Conservation (phyloP, 495 filamentous ascomycete genomes). For the Pyrenula aspistea region DNA sequence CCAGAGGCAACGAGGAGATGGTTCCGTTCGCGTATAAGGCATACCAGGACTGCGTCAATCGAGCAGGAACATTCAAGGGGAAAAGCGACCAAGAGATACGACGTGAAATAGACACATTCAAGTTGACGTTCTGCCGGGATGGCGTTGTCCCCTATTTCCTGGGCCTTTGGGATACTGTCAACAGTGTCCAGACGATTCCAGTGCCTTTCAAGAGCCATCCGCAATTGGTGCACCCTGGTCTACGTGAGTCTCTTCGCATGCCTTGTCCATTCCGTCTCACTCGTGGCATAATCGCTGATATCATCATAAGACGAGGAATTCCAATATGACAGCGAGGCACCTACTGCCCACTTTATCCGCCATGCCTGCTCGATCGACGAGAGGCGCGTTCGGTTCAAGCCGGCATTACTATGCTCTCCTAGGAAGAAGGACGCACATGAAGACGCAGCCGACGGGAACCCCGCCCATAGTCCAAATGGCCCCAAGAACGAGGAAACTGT, state of each 20-base stretch:
- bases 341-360: slow-evolving; percentile 20
- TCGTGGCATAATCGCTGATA: not conserved
- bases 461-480: not conserved
- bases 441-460: not conserved
- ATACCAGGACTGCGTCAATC: slow-evolving; percentile 70
- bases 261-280: not conserved
- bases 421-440: not conserved
- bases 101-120: slow-evolving; percentile 20
- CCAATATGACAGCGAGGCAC: slow-evolving; percentile 2
- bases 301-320: not conserved
- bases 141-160: slow-evolving; percentile 21
- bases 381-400: slow-evolving; percentile 30
- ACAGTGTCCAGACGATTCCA: slow-evolving; percentile 22
- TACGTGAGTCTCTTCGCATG: not conserved
- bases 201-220: slow-evolving; percentile 8
- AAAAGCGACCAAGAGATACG: not conserved
- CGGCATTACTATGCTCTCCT: not conserved
- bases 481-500: not conserved
- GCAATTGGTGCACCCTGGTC: not conserved
- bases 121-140: slow-evolving; percentile 26
- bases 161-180: slow-evolving; percentile 34
- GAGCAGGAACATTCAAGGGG: slow-evolving; percentile 22
- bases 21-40: slow-evolving; percentile 79
- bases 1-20: slow-evolving; percentile 81
- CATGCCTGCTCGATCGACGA: slow-evolving; percentile 35